Conservation (phyloP, 345 rosid genomes). For the Pugionium dolabratum region DNA sequence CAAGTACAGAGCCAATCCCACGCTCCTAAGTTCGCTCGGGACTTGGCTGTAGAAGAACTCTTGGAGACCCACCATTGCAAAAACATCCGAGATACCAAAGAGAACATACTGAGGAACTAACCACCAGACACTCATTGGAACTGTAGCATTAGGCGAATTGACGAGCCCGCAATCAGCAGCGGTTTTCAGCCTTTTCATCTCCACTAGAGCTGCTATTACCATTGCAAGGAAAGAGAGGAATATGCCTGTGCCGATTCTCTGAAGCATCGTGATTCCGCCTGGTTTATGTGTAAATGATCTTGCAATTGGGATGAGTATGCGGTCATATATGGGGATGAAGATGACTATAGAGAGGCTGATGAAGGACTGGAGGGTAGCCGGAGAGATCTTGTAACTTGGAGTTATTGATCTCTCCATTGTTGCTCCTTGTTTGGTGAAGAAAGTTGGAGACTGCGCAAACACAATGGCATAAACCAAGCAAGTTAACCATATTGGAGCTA, state of each 20-base stretch:
- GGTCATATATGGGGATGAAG: conserved; percentile 54
- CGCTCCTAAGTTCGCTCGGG: conserved; percentile 53
- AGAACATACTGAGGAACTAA: conserved; percentile 62
- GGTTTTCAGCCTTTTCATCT: conserved; percentile 51
- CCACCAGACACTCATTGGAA: conserved; percentile 74
- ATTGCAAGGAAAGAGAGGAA: conserved; percentile 48
- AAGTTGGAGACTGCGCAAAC: conserved; percentile 56
- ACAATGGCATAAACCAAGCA: conserved; percentile 54
- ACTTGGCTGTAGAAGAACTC: conserved; percentile 73
- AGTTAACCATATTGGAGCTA: conserved; percentile 59
- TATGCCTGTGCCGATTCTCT: conserved; percentile 66
- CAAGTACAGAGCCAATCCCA: conserved; percentile 62
- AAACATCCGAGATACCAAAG: conserved; percentile 54
- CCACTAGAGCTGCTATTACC: conserved; percentile 54
- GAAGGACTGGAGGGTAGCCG: conserved; percentile 57
- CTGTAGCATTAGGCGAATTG: conserved; percentile 44
- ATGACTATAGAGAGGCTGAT: conserved; percentile 45
- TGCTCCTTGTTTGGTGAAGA: conserved; percentile 66
- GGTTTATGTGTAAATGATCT: conserved; percentile 52
- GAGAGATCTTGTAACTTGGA: conserved; percentile 43
- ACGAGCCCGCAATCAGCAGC: conserved; percentile 49
- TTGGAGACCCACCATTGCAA: conserved; percentile 66
- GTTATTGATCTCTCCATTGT: conserved; percentile 59
- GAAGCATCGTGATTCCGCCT: conserved; percentile 64
- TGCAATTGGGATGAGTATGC: conserved; percentile 51